These are phyloP conservation scores for Ilyonectria sp. DNA, from an alignment of 2,329 filamentous ascomycete species.

Conservation along the genomic window DNA sequence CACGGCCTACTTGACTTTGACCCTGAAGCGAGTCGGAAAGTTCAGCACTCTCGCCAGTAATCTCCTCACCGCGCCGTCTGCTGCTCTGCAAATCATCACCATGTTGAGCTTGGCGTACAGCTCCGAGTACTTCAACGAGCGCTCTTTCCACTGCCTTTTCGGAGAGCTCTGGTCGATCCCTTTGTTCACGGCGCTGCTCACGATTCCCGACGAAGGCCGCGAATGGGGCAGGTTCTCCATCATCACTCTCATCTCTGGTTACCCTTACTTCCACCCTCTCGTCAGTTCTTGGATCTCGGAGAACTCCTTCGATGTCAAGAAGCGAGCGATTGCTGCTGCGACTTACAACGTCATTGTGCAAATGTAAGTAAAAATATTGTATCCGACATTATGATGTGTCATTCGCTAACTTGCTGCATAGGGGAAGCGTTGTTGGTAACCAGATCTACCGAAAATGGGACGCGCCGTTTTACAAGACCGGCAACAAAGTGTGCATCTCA, in stretches of 20 bases:
- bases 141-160: slow-evolving; percentile 67
- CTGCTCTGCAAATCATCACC: slow-evolving; percentile 69
- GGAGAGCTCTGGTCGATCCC: slow-evolving; percentile 68
- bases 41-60: slow-evolving; percentile 74
- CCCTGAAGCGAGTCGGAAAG: slow-evolving; percentile 66
- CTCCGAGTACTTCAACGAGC: slow-evolving; percentile 69
- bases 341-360: slow-evolving; percentile 66
- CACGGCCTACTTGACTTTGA: slow-evolving; percentile 68
- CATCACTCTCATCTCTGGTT: slow-evolving; percentile 67
- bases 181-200: slow-evolving; percentile 65
- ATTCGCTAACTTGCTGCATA: slow-evolving; percentile 29
- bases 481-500: slow-evolving; percentile 71
- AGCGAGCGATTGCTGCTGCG: slow-evolving; percentile 63
- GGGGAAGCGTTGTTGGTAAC: slow-evolving; percentile 58
- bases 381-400: fast-evolving
- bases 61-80: slow-evolving; percentile 73
- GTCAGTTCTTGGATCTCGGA: slow-evolving; percentile 66
- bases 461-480: slow-evolving; percentile 69
- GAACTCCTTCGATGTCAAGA: slow-evolving; percentile 66
- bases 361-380: slow-evolving; percentile 45
- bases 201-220: slow-evolving; percentile 62
- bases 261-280: slow-evolving; percentile 72
- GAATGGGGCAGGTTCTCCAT: slow-evolving; percentile 68
- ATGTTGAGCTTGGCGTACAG: slow-evolving; percentile 68
- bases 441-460: slow-evolving; percentile 69